Evolutionary conservation across 345 rosid species (phyloP).

Genomic region (Citrus glauca): DNA sequence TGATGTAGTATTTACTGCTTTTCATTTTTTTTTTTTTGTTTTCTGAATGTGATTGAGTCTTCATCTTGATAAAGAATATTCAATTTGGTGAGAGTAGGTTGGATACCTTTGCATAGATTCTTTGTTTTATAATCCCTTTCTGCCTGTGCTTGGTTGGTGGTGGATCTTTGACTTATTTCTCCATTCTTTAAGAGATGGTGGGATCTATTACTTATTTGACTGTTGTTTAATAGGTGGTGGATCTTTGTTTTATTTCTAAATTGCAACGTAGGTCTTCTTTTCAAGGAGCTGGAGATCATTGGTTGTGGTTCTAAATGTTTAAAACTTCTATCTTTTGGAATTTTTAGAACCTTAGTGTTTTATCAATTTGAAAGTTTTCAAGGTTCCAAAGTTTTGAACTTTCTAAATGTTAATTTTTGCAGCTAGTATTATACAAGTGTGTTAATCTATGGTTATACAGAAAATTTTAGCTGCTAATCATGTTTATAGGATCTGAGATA

Average conservation of each 20-base stretch:
- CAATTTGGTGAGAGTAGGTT: slow-evolving; percentile 5
- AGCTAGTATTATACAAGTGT: background rate
- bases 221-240: slow-evolving; percentile 8
- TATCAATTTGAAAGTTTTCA: background rate
- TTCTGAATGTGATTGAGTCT: slow-evolving; percentile 4
- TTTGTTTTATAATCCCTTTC: background rate
- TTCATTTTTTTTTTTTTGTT: background rate
- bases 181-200: background rate
- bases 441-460: background rate
- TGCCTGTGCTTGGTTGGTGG: slow-evolving; percentile 1
- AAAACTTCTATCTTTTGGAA: background rate
- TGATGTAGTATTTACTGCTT: background rate
- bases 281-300: background rate
- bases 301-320: background rate
- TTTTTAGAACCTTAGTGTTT: background rate
- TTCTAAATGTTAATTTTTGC: background rate
- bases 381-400: background rate
- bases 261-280: background rate
- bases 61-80: slow-evolving; percentile 2
- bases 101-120: background rate
- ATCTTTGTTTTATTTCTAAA: slow-evolving; percentile 3
- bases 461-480: slow-evolving; percentile 4
- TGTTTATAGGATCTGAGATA: background rate
- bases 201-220: slow-evolving; percentile 8
- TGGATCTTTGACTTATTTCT: slow-evolving; percentile 13